Conservation (phyloP, 306 rosid species). For the Dicorynia guianensis region DNA sequence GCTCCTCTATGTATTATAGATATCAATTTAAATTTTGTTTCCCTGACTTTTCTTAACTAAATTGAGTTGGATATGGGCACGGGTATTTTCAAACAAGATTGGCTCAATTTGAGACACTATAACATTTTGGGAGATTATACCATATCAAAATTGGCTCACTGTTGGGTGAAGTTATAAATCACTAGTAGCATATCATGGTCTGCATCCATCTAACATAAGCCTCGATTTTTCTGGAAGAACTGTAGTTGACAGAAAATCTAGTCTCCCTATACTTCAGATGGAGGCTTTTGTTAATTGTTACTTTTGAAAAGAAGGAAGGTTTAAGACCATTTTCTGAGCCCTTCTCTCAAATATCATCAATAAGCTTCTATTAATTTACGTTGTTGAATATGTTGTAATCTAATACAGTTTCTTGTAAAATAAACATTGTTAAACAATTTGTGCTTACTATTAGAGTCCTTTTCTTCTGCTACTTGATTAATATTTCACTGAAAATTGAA, state of each 20-base stretch:
- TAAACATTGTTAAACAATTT: background rate
- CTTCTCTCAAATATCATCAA: background rate
- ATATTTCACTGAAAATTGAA: background rate
- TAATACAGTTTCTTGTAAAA: background rate
- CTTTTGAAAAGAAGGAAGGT: slow-evolving; percentile 13
- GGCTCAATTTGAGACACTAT: slow-evolving; percentile 8
- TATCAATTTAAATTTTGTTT: slow-evolving; percentile 6
- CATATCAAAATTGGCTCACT: background rate
- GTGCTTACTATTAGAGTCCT: slow-evolving; percentile 1
- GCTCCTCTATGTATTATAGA: slow-evolving; percentile 1
- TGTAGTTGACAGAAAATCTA: background rate
- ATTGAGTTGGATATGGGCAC: slow-evolving; percentile 15
- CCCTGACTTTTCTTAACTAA: background rate
- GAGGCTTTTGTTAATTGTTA: too few relatives aligned
- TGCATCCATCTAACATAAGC: background rate
- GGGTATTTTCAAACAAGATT: slow-evolving; percentile 1
- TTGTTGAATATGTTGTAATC: background rate
- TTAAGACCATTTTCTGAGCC: slow-evolving; percentile 5
- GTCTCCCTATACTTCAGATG: background rate
- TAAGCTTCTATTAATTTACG: background rate
- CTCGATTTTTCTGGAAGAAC: background rate
- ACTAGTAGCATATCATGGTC: slow-evolving; percentile 7
- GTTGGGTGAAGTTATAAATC: slow-evolving; percentile 20
- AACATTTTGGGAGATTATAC: slow-evolving; percentile 4
- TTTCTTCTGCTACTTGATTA: background rate